These are phyloP conservation scores for Coleophoma eucalyptorum DNA, from an alignment of 2,329 filamentous ascomycete species.

Conservation along the genomic window DNA sequence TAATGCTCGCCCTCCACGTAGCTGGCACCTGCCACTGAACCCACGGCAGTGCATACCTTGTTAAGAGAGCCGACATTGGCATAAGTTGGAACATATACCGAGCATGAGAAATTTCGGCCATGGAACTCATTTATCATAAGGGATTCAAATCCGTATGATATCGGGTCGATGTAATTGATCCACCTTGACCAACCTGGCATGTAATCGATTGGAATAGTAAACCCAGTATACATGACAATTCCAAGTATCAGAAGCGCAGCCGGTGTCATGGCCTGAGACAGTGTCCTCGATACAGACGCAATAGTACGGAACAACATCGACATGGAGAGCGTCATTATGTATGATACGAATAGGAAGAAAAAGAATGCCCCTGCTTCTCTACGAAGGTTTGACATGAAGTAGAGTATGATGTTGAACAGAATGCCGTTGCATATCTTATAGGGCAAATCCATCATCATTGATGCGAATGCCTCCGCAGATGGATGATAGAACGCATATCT, in stretches of 20 bases:
- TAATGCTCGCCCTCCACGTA: conserved; percentile 56
- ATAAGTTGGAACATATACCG: neutral
- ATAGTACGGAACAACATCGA: conserved; percentile 81
- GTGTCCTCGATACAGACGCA: conserved; percentile 60
- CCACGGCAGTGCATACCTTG: conserved; percentile 51
- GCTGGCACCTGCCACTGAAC: conserved; percentile 46
- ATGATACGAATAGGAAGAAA: conserved; percentile 51
- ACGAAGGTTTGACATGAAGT: conserved; percentile 76
- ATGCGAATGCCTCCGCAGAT: conserved; percentile 78
- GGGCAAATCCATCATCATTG: conserved; percentile 80
- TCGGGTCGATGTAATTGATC: conserved; percentile 60
- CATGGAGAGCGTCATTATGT: conserved; percentile 50
- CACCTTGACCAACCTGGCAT: conserved; percentile 81
- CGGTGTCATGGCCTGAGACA: conserved; percentile 59
- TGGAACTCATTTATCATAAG: conserved; percentile 78
- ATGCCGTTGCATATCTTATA: conserved; percentile 74
- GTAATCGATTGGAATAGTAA: conserved; percentile 36
- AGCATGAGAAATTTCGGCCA: neutral
- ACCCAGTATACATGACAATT: conserved; percentile 28
- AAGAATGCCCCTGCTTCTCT: conserved; percentile 71
- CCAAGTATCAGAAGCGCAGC: conserved; percentile 42
- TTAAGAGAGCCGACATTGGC: neutral
- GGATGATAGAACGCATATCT: conserved; percentile 90
- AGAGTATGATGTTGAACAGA: conserved; percentile 73
- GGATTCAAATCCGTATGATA: conserved; percentile 76